Base-by-base conservation (phyloP, 2,329 filamentous ascomycete genomes). In the Elsinoe batatas region DNA sequence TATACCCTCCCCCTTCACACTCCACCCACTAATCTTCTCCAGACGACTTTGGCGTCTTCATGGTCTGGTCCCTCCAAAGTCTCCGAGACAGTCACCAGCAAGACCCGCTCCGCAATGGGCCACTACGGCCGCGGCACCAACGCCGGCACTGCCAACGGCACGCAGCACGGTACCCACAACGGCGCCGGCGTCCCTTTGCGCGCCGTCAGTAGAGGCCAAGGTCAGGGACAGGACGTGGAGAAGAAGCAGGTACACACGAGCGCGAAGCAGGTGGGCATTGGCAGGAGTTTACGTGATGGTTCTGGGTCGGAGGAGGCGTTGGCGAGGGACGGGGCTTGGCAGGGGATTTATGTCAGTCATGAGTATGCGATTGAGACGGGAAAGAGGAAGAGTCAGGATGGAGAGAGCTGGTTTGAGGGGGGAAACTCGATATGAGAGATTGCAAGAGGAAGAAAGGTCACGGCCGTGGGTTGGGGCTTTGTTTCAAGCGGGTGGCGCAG, bases 61-160 rank as follows among this genome's bases (percentile, higher is more conserved):
- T 54, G 53, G 18, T 54, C 53, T 54, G 53, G 53, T 43, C 38
- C 47, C 53, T 55, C 47, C n/a, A 51, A 51, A 38, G 47, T 51
- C 32, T 17, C 36, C 33, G 22, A 33, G 12, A 51, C 47, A 1
- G 47, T 51, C 33, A 22, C 15, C 15, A 51, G 47, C 33, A 51
- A 51, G 33, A 22, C 33, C 15, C 47, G 47, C 32, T 51, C 47
- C 15, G 47, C 47, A 18, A 10, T 51, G 13, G 44, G 13, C 30
- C 15, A 22, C 20, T 51, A 51, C 18, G 33, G 46, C 12, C 46
- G 46, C 11, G 43, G 43, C 12, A 47, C 43, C 15, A 47, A 47
- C 13, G 43, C 26, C 12, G 46, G 46, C 12, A 50, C 46, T 3
- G 13, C 33, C 10, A 50, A 50, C n/a, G 30, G 30, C 4, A 50